These are phyloP conservation scores for Lachnellula occidentalis DNA, from an alignment of 2,329 filamentous ascomycete species.

Conservation along the genomic window DNA sequence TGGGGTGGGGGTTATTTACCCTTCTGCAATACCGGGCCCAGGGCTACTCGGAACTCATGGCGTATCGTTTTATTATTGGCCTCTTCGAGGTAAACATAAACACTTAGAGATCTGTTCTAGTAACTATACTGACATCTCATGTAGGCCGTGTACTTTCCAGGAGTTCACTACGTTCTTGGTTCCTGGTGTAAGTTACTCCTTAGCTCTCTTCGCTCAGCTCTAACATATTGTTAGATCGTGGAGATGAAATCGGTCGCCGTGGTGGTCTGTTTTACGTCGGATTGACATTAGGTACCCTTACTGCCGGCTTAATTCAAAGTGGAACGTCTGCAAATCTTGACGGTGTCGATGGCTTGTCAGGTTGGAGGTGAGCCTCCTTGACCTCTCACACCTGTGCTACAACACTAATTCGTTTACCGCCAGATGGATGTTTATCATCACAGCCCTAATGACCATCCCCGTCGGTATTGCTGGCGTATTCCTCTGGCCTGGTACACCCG, in stretches of 20 bases:
- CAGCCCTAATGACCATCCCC: conserved; percentile 49
- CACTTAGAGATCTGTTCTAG: not conserved
- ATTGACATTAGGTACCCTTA: conserved; percentile 22
- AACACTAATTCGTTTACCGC: conserved; percentile 34
- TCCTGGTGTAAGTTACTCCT: conserved; percentile 24
- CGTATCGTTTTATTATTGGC: conserved; percentile 49
- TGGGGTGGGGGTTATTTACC: conserved; percentile 25
- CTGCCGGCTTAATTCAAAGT: conserved; percentile 22
- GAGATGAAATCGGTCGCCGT: conserved; percentile 26
- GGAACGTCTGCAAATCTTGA: conserved; percentile 17
- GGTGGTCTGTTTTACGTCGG: conserved; percentile 24
- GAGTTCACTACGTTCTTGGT: conserved; percentile 33
- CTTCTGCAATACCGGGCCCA: conserved; percentile 32
- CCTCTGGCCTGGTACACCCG: conserved; percentile 46
- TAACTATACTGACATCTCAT: not conserved
- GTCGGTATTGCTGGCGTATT: conserved; percentile 46
- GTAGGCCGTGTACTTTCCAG: conserved; percentile 32
- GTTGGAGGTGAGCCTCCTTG: conserved; percentile 29
- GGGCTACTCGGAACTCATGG: conserved; percentile 44
- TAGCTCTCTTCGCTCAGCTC: conserved; percentile 2
- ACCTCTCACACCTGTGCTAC: conserved; percentile 16
- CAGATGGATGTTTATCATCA: conserved; percentile 53
- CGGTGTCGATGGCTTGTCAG: conserved; percentile 22
- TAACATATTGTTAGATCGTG: not conserved
- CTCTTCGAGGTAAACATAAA: conserved; percentile 40